Evolutionary conservation across 352 stramenopile genomes (phyloP).

Genomic region (Pythium myriotylum): DNA sequence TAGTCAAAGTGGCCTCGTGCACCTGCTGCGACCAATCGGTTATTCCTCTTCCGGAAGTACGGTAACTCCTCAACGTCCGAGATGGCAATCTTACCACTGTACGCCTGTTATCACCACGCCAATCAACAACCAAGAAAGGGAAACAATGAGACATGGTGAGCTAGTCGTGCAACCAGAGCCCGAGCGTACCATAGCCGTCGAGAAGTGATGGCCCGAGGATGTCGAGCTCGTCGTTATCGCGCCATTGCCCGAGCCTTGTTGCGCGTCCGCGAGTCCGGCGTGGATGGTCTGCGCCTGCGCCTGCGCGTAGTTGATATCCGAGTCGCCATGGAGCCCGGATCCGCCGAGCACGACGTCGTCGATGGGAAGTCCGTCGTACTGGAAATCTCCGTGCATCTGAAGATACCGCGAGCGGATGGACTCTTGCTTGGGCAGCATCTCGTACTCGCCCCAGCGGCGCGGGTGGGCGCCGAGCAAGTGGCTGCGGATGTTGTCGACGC

Average conservation of each 20-base stretch:
- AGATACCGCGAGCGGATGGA: conserved; percentile 55
- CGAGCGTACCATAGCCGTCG: conserved; percentile 46
- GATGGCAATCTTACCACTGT: conserved; percentile 37
- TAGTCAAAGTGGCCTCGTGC: conserved; percentile 62
- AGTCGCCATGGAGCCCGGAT: conserved; percentile 52
- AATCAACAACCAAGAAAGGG: too few relatives aligned
- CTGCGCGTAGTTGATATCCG: conserved; percentile 65
- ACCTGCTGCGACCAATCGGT: conserved; percentile 34
- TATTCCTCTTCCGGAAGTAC: conserved; percentile 38
- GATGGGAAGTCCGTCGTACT: conserved; percentile 68
- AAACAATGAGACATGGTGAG: too few relatives aligned
- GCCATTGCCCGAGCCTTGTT: conserved; percentile 29
- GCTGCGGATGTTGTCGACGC: conserved; percentile 87
- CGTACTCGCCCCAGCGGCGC: conserved; percentile 75
- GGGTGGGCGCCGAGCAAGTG: conserved; percentile 79
- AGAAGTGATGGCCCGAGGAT: conserved; percentile 27
- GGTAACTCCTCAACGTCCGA: conserved; percentile 31
- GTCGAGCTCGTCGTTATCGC: conserved; percentile 5
- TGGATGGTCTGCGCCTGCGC: conserved; percentile 44
- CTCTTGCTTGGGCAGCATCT: conserved; percentile 81
- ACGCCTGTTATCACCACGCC: conserved; percentile 22
- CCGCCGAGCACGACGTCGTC: conserved; percentile 70
- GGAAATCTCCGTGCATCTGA: conserved; percentile 65
- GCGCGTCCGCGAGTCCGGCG: conserved; percentile 32
- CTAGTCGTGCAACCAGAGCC: too few relatives aligned